Percentiles rank a stretch among this genome's conserved stretches.
Conservation (phyloP, 169 alveolate species). For the Theileria luwenshuni region DNA sequence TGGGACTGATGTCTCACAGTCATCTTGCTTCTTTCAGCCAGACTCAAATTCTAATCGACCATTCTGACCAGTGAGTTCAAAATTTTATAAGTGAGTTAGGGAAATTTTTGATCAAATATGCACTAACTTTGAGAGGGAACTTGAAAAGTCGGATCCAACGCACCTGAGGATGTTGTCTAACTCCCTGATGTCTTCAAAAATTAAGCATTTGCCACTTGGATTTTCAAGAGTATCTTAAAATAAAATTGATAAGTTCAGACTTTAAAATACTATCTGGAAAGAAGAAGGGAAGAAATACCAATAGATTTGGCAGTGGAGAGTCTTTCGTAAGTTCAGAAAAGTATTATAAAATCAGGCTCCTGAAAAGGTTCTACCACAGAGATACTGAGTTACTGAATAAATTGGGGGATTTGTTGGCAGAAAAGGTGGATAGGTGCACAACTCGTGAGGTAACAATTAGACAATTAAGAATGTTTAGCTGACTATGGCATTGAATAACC, state of each 20-base stretch:
- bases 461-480: constrained; percentile 8
- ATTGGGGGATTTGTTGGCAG: constrained; percentile 9
- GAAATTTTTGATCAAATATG: constrained; percentile 51
- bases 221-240: constrained; percentile 10
- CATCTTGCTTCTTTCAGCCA: constrained; percentile 56
- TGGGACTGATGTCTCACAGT: constrained; percentile 62
- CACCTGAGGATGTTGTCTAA: constrained; percentile 49
- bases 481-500: constrained; percentile 15
- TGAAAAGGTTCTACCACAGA: constrained; percentile 42
- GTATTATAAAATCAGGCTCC: neutral
- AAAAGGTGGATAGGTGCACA: neutral
- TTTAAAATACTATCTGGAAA: constrained; percentile 11
- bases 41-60: constrained; percentile 32
- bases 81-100: constrained; percentile 17
- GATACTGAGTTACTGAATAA: constrained; percentile 54
- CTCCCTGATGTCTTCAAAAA: constrained; percentile 18
- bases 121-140: constrained; percentile 51
- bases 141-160: constrained; percentile 8
- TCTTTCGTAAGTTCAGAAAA: constrained; percentile 17
- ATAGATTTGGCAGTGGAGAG: constrained; percentile 24
- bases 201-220: constrained; percentile 19
- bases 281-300: constrained; percentile 13
- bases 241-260: neutral
- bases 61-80: constrained; percentile 35
- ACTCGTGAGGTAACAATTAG: neutral